These are phyloP conservation scores for Colletotrichum nymphaeae DNA, from an alignment of 2,329 filamentous ascomycete species.

Conservation along the genomic window DNA sequence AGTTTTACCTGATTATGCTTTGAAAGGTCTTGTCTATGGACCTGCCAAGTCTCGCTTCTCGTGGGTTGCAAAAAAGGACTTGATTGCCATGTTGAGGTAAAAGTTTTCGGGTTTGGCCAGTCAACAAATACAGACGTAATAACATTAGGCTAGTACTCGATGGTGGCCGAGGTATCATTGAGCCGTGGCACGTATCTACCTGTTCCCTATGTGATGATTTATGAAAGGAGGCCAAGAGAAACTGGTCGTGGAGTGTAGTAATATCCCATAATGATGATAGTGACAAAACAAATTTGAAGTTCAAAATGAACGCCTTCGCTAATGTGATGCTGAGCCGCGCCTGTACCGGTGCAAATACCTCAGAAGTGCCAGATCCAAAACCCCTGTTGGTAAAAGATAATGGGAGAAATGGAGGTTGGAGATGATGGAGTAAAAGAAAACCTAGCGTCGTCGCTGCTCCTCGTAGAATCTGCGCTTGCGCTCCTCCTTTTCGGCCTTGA, in stretches of 20 bases:
- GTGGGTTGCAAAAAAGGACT: neutral
- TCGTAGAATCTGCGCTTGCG: conserved; percentile 54
- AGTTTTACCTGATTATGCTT: conserved; percentile 1
- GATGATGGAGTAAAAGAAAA: neutral
- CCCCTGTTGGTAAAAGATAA: conserved; percentile 11
- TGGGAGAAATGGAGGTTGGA: neutral
- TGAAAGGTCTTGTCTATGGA: neutral
- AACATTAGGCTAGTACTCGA: conserved; percentile 22
- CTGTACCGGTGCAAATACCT: conserved; percentile 26
- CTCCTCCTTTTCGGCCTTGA: conserved; percentile 73
- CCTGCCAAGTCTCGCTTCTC: neutral
- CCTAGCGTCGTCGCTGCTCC: conserved; percentile 36
- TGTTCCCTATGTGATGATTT: neutral
- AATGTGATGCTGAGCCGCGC: conserved; percentile 43
- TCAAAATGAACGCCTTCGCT: conserved; percentile 51
- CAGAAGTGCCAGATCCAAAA: neutral
- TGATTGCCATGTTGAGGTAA: neutral
- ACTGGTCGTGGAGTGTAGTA: neutral
- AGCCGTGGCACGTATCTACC: conserved; percentile 1
- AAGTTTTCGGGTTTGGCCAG: neutral
- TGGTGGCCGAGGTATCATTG: conserved; percentile 18
- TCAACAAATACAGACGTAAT: conserved; percentile 11
- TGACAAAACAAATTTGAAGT: conserved; percentile 25
- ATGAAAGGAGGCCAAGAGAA: neutral
- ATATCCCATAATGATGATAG: neutral